Evolutionary conservation across 805 yeast genomes (phyloP).

Genomic region (Ogataea haglerorum): DNA sequence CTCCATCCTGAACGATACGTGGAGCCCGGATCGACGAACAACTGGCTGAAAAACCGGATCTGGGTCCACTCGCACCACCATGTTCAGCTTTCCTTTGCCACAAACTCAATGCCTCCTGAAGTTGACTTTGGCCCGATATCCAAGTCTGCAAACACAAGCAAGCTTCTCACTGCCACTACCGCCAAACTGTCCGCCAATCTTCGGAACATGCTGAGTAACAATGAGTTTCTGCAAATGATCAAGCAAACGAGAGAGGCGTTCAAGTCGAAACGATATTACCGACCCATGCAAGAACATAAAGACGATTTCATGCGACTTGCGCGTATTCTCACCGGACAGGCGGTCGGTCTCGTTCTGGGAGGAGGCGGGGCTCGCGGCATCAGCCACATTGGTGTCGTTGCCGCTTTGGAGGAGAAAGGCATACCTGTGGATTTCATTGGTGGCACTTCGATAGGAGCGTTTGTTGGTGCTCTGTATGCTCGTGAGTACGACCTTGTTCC

Average conservation of each 20-base stretch:
- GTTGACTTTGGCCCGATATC: constrained; percentile 16
- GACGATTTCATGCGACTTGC: constrained; percentile 89
- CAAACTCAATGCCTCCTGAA: constrained; percentile 12
- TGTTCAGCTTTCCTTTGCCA: constrained; percentile 54
- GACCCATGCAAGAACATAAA: constrained; percentile 55
- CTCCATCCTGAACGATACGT: constrained; percentile 82
- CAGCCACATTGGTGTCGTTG: constrained; percentile 87
- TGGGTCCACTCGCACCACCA: constrained; percentile 97
- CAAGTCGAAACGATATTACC: constrained; percentile 26
- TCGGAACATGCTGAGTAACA: constrained; percentile 27
- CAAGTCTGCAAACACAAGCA: constrained; percentile 6
- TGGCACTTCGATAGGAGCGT: constrained; percentile 95
- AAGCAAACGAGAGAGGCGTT: constrained; percentile 28
- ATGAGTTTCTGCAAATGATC: constrained; percentile 28
- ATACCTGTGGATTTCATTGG: constrained; percentile 93
- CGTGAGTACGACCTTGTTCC: constrained; percentile 89
- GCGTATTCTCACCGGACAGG: constrained; percentile 84
- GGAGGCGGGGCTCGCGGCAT: constrained; percentile 98
- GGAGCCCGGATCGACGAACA: constrained; percentile 76
- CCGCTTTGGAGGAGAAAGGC: constrained; percentile 86
- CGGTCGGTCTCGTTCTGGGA: constrained; percentile 90
- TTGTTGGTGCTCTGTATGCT: constrained; percentile 94
- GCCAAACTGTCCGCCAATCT: constrained; percentile 26
- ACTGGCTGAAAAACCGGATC: constrained; percentile 78
- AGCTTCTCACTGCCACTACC: constrained; percentile 22